Evolutionary conservation across 495 filamentous ascomycete genomes (phyloP), one percentile per base, ranked within the genome.

Genomic region (Penicillium goetzii): DNA sequence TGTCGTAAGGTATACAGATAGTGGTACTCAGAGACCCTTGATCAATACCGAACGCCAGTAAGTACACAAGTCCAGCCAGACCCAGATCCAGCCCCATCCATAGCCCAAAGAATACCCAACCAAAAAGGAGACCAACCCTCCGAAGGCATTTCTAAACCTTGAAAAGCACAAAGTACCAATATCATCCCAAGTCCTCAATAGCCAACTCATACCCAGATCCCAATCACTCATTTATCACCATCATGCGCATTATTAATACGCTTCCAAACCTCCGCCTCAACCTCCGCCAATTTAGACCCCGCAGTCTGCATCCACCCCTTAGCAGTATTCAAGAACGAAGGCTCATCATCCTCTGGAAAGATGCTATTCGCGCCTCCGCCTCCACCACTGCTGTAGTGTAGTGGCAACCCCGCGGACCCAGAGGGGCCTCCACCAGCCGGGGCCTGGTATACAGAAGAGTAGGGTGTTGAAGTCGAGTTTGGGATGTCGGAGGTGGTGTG

Each of bases 261-360:
- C 76, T 78, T 88, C 89, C 90, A 91, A n/a, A 90, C 84, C 77
- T 88, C 85, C 61, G 80, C 85, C 75, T 90, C 88, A 21, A 85
- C 85, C 57, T 86, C 85, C 12, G 78, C 81, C 55, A 90, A 69
- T 72, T 85, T 87, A 63, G 79, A 77, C 57, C 89, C 88, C 10
- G 85, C 88, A 47, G 76, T 83, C 65, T 82, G 80, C 51, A 85
- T 80, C 84, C 86, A 86, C 62, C 83, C 83, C 78, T 81, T 87
- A 3, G 86, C 87, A 15, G 78, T 79, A 5, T 75, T 80, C 74
- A 84, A 78, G 11, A 87, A 70, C 0, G 84, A 80, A 7, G 75
- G 75, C 17, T 80, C 83, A 9, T 78, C 80, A 10, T 78, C 80
- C 5, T 73, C 80, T 0, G 63, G 63, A n/a, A 70, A 71, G 15